Evolutionary conservation across 805 yeast genomes (phyloP).

Genomic region (Pichia thaimueangensis): DNA sequence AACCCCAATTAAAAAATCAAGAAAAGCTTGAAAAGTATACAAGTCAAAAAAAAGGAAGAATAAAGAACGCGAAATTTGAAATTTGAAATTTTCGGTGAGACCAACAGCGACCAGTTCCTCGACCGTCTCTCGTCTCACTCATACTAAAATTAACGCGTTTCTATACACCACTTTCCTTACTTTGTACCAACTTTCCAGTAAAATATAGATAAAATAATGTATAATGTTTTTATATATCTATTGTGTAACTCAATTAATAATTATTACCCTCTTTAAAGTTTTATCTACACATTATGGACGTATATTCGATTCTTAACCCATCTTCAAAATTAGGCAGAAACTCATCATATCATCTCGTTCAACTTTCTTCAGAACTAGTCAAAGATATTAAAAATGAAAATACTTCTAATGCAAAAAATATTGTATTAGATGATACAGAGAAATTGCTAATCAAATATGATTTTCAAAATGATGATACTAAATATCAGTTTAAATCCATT

Average conservation of each 20-base stretch:
- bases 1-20: conserved; percentile 19
- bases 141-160: too few species aligned
- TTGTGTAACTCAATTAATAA: too few species aligned
- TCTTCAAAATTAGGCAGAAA: neutral
- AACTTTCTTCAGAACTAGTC: conserved; percentile 6
- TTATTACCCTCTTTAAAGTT: too few species aligned
- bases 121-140: too few species aligned
- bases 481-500: conserved; percentile 19
- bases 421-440: neutral
- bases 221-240: neutral
- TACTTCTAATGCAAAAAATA: neutral
- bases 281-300: too few species aligned
- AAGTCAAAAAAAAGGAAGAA: neutral
- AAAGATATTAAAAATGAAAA: neutral
- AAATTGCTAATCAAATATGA: neutral
- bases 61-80: too few species aligned
- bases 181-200: neutral
- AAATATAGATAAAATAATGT: neutral
- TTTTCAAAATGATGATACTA: conserved; percentile 17
- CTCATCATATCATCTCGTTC: conserved; percentile 8
- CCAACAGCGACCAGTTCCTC: too few species aligned
- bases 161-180: neutral
- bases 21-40: conserved; percentile 22
- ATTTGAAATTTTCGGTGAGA: too few species aligned
- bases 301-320: conserved; percentile 22